phyloP scores from a whole-genome alignment of 176 grass and related monocot species.

The Carex kokanica region DNA sequence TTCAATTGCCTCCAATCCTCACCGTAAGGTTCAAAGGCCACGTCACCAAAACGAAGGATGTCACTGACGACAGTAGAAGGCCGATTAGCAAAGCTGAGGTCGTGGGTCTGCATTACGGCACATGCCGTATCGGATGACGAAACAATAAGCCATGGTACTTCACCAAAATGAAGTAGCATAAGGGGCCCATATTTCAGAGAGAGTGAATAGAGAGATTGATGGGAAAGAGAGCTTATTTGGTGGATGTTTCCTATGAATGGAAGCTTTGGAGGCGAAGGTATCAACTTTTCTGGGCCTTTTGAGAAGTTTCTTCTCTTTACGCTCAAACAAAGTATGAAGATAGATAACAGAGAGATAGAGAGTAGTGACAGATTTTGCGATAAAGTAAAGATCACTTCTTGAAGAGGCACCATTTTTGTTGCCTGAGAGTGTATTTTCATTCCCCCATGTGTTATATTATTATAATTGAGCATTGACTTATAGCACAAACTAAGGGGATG shows the following conservation, averaged over 20 bases:
- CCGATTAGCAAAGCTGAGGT: constrained; percentile 16
- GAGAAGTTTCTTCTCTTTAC: constrained; percentile 2
- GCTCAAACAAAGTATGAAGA: not conserved
- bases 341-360: not conserved
- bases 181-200: constrained; percentile 19
- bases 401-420: not conserved
- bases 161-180: constrained; percentile 20
- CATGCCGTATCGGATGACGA: constrained; percentile 26
- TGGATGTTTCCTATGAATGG: constrained; percentile 31
- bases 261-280: constrained; percentile 28
- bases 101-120: constrained; percentile 27
- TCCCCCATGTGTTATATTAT: too few relatives aligned
- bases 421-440: too few relatives aligned
- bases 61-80: not conserved
- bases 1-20: constrained; percentile 23
- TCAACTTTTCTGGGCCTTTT: not conserved
- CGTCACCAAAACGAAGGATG: not conserved
- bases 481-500: too few relatives aligned
- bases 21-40: constrained; percentile 8
- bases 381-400: not conserved
- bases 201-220: constrained; percentile 25
- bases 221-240: constrained; percentile 13
- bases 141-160: constrained; percentile 21
- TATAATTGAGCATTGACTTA: too few relatives aligned
- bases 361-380: not conserved